Conservation (phyloP, 2,329 filamentous ascomycete genomes). For the Paecilomyces niveus region DNA sequence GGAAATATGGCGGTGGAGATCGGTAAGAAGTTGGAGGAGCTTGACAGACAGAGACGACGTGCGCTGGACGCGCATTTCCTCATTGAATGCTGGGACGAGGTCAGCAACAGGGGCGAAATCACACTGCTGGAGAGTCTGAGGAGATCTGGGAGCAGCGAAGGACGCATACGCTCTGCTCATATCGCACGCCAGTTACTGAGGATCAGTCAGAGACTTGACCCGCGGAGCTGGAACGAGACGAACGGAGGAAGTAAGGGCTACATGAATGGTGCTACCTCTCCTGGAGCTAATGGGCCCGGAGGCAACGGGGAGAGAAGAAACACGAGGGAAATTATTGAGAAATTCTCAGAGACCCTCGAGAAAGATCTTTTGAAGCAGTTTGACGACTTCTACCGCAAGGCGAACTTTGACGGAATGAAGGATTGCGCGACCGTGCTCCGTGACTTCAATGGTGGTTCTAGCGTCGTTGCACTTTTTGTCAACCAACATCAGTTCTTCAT, state of each 20-base stretch:
- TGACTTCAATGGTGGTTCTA: constrained; percentile 93
- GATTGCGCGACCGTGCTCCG: constrained; percentile 90
- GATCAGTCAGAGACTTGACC: constrained; percentile 86
- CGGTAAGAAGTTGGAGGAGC: constrained; percentile 84
- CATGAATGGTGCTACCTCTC: constrained; percentile 15
- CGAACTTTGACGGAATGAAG: constrained; percentile 97
- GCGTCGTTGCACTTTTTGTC: constrained; percentile 91
- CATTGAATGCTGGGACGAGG: constrained; percentile 94
- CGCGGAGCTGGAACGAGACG: constrained; percentile 57
- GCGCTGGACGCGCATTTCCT: constrained; percentile 91
- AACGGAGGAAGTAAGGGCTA: constrained; percentile 48
- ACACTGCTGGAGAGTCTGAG: constrained; percentile 83
- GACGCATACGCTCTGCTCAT: constrained; percentile 87
- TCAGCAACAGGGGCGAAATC: constrained; percentile 81
- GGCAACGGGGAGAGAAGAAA: constrained; percentile 49
- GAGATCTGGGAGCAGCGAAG: constrained; percentile 75
- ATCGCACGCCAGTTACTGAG: constrained; percentile 90
- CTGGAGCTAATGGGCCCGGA: constrained; percentile 40
- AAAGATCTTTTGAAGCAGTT: constrained; percentile 94
- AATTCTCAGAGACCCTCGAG: constrained; percentile 91
- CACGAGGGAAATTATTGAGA: constrained; percentile 86
- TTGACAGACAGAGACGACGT: constrained; percentile 83
- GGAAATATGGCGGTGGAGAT: constrained; percentile 93
- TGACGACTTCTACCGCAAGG: constrained; percentile 89
- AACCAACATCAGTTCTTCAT: constrained; percentile 99